These are phyloP conservation scores for Pseudogymnoascus sp. DNA, from an alignment of 2,329 filamentous ascomycete genomes.

Conservation along the genomic window DNA sequence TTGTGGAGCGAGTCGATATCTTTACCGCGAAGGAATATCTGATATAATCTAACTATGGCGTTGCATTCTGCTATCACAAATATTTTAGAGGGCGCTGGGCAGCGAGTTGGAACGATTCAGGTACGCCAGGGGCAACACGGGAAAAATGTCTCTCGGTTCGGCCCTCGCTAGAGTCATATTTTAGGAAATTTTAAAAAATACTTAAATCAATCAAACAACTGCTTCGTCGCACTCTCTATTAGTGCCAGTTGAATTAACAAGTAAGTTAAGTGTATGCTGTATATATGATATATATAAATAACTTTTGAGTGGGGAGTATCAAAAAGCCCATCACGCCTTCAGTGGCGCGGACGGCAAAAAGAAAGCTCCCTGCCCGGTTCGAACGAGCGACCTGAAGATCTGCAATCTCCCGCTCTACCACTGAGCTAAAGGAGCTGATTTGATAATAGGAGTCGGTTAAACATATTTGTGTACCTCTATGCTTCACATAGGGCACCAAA, in stretches of 20 bases:
- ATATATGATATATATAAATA: not conserved
- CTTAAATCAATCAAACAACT: not conserved
- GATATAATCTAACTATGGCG: conserved; percentile 10
- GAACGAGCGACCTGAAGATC: conserved; percentile 15
- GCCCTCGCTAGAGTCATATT: conserved; percentile 5
- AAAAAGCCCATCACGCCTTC: not conserved
- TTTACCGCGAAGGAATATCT: not conserved
- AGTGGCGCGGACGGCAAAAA: not conserved
- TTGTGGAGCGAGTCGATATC: not conserved
- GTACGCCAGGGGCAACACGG: not conserved
- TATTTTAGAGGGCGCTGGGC: not conserved
- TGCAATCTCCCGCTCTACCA: conserved; percentile 16
- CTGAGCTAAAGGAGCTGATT: conserved; percentile 15
- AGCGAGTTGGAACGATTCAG: not conserved
- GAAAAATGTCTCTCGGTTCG: conserved; percentile 4
- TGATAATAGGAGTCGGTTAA: not conserved
- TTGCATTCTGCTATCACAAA: not conserved
- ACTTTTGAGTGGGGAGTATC: not conserved
- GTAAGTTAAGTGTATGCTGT: not conserved
- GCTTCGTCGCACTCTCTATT: not conserved
- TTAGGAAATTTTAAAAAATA: not conserved
- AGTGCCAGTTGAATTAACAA: not conserved
- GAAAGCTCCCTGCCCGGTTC: conserved; percentile 14
- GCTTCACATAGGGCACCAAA: not conserved
- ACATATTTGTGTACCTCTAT: not conserved